These are phyloP conservation scores for Vigna mungo DNA, from an alignment of 306 rosid genomes.

Conservation along the genomic window DNA sequence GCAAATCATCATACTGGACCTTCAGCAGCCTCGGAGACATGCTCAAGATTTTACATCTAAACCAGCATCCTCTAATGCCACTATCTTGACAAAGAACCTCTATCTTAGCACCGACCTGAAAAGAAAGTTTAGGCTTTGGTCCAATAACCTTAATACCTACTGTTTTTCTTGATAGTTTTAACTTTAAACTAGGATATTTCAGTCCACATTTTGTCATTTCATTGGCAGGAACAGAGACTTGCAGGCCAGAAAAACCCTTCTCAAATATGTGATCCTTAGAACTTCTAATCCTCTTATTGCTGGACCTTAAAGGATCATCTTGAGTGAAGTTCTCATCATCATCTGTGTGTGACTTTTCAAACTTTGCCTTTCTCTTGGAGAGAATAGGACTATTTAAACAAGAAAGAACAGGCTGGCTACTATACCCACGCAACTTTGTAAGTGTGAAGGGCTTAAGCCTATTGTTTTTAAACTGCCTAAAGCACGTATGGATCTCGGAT, in stretches of 20 bases:
- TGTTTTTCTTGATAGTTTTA: constrained; percentile 60
- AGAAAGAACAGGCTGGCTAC: constrained; percentile 68
- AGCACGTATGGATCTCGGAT: constrained; percentile 69
- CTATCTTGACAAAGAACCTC: constrained; percentile 86
- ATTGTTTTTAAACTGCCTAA: constrained; percentile 66
- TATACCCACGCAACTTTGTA: constrained; percentile 71
- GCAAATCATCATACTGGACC: constrained; percentile 70
- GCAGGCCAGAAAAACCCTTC: constrained; percentile 48
- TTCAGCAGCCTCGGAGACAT: constrained; percentile 60
- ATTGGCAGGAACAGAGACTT: constrained; percentile 37
- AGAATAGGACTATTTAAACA: constrained; percentile 48
- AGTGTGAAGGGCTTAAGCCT: constrained; percentile 74
- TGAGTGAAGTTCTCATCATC: constrained; percentile 56
- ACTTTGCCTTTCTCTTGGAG: constrained; percentile 54
- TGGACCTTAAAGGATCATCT: constrained; percentile 52
- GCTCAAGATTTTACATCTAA: constrained; percentile 72
- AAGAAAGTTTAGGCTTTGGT: constrained; percentile 47
- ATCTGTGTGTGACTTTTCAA: constrained; percentile 41
- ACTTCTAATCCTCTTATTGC: constrained; percentile 56
- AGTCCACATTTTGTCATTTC: constrained; percentile 50
- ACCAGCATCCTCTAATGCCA: constrained; percentile 94
- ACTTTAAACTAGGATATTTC: constrained; percentile 64
- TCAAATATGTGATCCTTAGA: constrained; percentile 52
- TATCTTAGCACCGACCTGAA: constrained; percentile 62
- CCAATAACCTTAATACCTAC: constrained; percentile 52